These are phyloP conservation scores for Aspergillus arachidicola DNA, from an alignment of 2,329 filamentous ascomycete species.

Conservation along the genomic window DNA sequence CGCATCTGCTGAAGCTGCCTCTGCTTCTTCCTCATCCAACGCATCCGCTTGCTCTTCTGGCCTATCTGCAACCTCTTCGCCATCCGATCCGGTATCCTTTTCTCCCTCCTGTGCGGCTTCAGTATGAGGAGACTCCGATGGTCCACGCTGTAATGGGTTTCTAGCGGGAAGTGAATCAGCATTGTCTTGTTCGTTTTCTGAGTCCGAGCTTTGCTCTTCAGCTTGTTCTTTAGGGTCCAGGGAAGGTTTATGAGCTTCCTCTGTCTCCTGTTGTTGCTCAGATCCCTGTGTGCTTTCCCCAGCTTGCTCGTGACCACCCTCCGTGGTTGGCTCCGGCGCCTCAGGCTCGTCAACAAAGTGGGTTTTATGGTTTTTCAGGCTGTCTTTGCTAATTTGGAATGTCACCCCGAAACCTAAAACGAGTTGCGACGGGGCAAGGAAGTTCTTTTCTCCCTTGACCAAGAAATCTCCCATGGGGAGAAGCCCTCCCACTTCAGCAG, in stretches of 20 bases:
- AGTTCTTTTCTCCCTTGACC: conserved; percentile 86
- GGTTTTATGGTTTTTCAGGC: conserved; percentile 76
- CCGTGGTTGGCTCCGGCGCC: conserved; percentile 21
- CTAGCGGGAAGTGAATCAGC: conserved; percentile 12
- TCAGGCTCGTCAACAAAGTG: conserved; percentile 59
- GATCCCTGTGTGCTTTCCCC: conserved; percentile 34
- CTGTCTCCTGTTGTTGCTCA: conserved; percentile 29
- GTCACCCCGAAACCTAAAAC: conserved; percentile 84
- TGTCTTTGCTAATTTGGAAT: conserved; percentile 87
- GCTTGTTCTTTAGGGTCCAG: conserved; percentile 23
- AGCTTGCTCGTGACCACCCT: conserved; percentile 25
- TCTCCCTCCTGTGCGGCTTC: conserved; percentile 29
- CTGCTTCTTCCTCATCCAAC: conserved; percentile 27
- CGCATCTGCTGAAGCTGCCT: conserved; percentile 21
- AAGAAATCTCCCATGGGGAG: conserved; percentile 77
- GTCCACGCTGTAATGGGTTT: conserved; percentile 22
- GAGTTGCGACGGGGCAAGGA: conserved; percentile 81
- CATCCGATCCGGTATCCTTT: conserved; percentile 43
- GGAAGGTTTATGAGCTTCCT: conserved; percentile 26
- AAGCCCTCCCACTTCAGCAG: conserved; percentile 76
- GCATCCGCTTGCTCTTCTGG: conserved; percentile 27
- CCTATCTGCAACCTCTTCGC: conserved; percentile 31
- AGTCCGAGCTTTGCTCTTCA: conserved; percentile 28
- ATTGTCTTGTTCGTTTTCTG: conserved; percentile 26
- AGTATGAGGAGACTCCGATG: conserved; percentile 17